These are phyloP conservation scores for Lagerstroemia speciosa DNA, from an alignment of 345 rosid genomes.

Conservation along the genomic window DNA sequence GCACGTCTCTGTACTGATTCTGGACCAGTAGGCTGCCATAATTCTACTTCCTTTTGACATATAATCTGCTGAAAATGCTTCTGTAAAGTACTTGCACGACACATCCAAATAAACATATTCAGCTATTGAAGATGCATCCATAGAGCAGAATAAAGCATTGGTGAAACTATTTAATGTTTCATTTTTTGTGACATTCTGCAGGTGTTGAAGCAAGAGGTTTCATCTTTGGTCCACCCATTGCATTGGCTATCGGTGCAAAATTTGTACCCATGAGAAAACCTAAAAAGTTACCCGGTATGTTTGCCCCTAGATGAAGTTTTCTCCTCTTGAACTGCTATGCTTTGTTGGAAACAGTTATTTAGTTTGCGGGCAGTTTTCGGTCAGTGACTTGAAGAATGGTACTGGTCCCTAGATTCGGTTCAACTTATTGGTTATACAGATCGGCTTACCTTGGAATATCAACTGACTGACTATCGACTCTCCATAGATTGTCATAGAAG, in stretches of 20 bases:
- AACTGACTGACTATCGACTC: neutral
- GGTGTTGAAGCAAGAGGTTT: conserved; percentile 98
- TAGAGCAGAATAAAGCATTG: neutral
- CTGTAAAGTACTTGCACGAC: no score
- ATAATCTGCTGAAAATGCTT: no score
- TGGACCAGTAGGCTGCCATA: no score
- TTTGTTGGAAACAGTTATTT: neutral
- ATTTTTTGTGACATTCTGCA: conserved; percentile 18
- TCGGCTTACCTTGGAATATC: neutral
- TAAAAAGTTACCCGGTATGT: conserved; percentile 80
- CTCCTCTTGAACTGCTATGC: neutral
- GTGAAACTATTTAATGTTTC: neutral
- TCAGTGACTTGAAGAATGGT: neutral
- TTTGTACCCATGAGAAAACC: conserved; percentile 99
- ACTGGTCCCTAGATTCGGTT: neutral
- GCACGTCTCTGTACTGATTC: no score
- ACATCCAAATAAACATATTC: neutral
- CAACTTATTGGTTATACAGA: neutral
- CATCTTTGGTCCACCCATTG: conserved; percentile 98
- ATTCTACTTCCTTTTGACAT: no score
- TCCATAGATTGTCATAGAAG: neutral
- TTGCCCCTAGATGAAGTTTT: neutral
- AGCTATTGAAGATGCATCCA: neutral
- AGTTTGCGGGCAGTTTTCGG: neutral
- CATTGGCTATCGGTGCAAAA: conserved; percentile 96